Evolutionary conservation across 2,329 filamentous ascomycete genomes (phyloP), one percentile per base, ranked within the genome.

Genomic region (Mycogone perniciosa): DNA sequence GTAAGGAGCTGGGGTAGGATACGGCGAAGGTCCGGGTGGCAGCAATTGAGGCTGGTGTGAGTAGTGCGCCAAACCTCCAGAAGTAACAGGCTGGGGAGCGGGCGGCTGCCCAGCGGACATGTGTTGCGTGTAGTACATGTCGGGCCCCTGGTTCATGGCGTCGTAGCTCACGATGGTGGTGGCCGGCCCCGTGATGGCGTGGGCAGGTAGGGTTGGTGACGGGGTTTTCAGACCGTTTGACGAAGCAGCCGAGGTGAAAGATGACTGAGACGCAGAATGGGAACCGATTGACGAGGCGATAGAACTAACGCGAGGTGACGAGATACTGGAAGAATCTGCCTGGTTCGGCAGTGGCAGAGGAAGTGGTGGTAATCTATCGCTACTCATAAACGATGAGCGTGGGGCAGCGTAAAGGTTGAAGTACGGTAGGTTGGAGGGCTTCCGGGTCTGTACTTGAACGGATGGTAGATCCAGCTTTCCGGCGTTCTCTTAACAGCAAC

Each of bases 381-480:
- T 62, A 58, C 58, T 85, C 72, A 76, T 76, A 76, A 86, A 86
- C 71, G 82, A 74, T 66, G 82, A 55, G 51, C 81, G 80, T 68
- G 85, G 80, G 59, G 58, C 48, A 55, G 56, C 54, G 58, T 85
- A 79, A 66, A 78, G 74, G 71, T 83, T 84, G 73, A 85, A 87
- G 73, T 82, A 89, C 69, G 76, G 70, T 63, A 50, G 34, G 41
- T 53, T 42, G n/a, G 51, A 46, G 30, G 31, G 41, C 47, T 42
- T 38, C 39, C 47, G 51, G 42, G 42, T 50, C 35, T 42, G 46
- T 37, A 50, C 37, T 46, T 53, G 51, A 27, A 29, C 39, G 79
- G 88, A 88, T 75, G 88, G 87, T 71, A 91, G 84, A 88, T 91
- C 89, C 89, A 95, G 89, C 79, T 91, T 93, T 85, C 82, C 88